Evolutionary conservation across 179 eudicot genomes (phyloP).

Genomic region (Patellifolia procumbens): DNA sequence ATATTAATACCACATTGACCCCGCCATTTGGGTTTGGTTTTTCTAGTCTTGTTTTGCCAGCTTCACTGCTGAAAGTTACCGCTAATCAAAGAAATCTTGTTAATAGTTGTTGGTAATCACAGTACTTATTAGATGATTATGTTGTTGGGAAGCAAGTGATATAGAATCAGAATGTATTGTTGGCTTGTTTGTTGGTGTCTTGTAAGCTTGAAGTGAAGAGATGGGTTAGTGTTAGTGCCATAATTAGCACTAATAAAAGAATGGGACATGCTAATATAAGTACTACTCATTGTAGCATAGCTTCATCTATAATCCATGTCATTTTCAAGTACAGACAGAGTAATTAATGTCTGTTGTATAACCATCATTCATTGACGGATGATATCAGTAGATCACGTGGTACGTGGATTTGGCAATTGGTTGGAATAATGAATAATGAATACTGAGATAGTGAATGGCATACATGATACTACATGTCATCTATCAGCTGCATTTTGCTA

Average conservation of each 20-base stretch:
- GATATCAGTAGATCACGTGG: slow-evolving; percentile 8
- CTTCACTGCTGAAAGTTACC: slow-evolving; percentile 22
- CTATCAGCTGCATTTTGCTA: background rate
- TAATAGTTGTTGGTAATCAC: slow-evolving; percentile 7
- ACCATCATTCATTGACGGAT: slow-evolving; percentile 3
- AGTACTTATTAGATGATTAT: background rate
- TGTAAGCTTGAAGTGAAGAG: background rate
- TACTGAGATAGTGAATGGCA: background rate
- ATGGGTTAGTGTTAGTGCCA: background rate
- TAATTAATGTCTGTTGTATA: background rate
- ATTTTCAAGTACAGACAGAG: slow-evolving; percentile 9
- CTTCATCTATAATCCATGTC: slow-evolving; percentile 16
- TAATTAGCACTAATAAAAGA: slow-evolving; percentile 6
- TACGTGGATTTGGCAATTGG: slow-evolving; percentile 17
- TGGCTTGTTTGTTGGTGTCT: background rate
- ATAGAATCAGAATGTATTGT: background rate
- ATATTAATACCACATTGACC: slow-evolving; percentile 25
- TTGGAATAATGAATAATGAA: background rate
- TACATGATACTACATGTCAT: background rate
- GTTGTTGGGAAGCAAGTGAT: slow-evolving; percentile 1
- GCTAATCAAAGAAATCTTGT: slow-evolving; percentile 20
- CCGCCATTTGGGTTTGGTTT: background rate
- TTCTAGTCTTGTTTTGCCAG: slow-evolving; percentile 17
- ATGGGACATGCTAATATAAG: background rate
- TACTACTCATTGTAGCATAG: background rate